Base-by-base conservation (phyloP, 805 yeast species). In the Cyberlindnera suaveolens region DNA sequence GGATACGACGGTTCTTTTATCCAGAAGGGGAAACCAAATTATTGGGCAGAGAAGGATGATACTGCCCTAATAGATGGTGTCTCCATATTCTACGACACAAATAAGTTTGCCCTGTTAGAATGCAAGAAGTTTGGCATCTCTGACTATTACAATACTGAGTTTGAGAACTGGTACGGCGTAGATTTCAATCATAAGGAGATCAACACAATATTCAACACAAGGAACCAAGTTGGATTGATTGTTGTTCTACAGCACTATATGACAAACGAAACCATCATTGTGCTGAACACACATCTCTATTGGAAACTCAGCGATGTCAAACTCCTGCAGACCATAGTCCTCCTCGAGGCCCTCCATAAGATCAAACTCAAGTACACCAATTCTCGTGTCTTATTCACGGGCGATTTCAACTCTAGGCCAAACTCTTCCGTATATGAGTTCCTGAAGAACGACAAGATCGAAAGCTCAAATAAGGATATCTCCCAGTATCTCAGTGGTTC, bases 211-310 rank as follows among this genome's bases (percentile, higher is more conserved):
- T 61, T 74, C 8, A 53, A 65, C 14, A 34, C 50, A 58, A 63
- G 80, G 51, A 79, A 80, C 53, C 82, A 81, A 26, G 84, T 80
- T 4, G 81, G 77, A 3, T 44, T 77, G 3, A 60, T 79, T n/a
- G 63, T 73, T 5, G 71, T 72, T 11, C 55, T 79, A 32, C 58
- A 63, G 42, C 84, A 79, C 52, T 62, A 58, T 39, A 50, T 44
- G 1, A 66, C 77, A 0, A 59, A 63, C 10, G 62, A 68, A 30
- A 50, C 58, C 4, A 54, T 78, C 4, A 71, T 75, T 33, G 66
- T 77, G 2, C 63, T 78, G n/a, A 79, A 77, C 47, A 78, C 84
- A 0, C 85, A 79, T 56, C 59, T 79, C 9, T 79, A 79, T 52
- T 79, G 85, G 85, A 71, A 72, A 48, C 71, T 64, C 40, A 69